These are phyloP conservation scores for Lablab purpureus DNA, from an alignment of 306 rosid species.

Conservation along the genomic window DNA sequence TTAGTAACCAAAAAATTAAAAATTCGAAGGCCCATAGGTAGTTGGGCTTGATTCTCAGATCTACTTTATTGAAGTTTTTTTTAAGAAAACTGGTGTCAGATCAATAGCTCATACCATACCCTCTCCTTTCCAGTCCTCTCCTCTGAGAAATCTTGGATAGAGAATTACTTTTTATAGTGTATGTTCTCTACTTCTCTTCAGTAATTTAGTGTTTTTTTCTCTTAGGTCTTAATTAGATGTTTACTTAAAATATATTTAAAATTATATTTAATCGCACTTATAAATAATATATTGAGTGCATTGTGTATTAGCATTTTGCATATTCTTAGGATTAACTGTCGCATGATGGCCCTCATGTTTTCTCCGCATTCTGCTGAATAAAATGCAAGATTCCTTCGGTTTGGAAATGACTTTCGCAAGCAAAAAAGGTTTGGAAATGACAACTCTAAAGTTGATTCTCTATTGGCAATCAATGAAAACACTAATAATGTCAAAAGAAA, in stretches of 20 bases:
- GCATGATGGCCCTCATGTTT: slow-evolving; percentile 20
- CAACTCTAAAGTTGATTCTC: slow-evolving; percentile 7
- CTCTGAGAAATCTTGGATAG: too few species aligned
- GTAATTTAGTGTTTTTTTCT: neutral
- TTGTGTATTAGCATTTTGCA: neutral
- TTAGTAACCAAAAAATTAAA: too few species aligned
- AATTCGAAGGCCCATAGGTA: neutral
- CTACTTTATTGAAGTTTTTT: neutral
- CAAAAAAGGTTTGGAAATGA: neutral
- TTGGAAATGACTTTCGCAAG: neutral
- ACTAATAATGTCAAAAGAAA: neutral
- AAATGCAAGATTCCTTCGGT: slow-evolving; percentile 17
- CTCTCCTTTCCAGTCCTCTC: neutral
- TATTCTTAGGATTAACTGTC: neutral
- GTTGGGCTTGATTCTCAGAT: neutral
- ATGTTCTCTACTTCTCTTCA: neutral
- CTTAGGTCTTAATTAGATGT: neutral
- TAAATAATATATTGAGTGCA: neutral
- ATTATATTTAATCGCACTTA: neutral
- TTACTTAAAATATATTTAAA: neutral
- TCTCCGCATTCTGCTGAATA: neutral
- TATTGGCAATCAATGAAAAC: neutral
- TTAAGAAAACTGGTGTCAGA: too few species aligned
- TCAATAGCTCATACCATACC: neutral
- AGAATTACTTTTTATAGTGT: neutral